Percentiles rank a stretch among this genome's conserved stretches.
Conservation (phyloP, 2,329 filamentous ascomycete genomes). For the Tolypocladium guangdongense region DNA sequence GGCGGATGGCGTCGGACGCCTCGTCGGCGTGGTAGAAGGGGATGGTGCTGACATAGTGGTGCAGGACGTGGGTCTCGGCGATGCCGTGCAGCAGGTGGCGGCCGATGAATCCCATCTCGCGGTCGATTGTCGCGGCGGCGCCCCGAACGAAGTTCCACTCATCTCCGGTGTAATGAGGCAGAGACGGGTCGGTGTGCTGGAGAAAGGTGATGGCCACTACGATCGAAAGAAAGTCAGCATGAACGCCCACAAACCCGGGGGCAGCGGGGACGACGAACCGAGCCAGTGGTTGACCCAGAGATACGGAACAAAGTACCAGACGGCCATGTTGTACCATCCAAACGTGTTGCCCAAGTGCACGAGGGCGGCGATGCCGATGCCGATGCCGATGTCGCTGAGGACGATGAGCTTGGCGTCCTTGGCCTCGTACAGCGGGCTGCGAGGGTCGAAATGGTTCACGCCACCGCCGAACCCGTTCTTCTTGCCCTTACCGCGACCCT, state of each 20-base stretch:
- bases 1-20: constrained; percentile 87
- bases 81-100: constrained; percentile 88
- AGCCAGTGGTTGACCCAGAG: constrained; percentile 99
- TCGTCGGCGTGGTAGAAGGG: constrained; percentile 96
- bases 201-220: constrained; percentile 92
- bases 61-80: constrained; percentile 93
- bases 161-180: constrained; percentile 81
- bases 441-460: constrained; percentile 91
- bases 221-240: constrained; percentile 16
- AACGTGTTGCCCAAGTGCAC: constrained; percentile 63
- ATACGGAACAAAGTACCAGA: constrained; percentile 95
- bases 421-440: constrained; percentile 81
- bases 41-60: constrained; percentile 94
- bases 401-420: constrained; percentile 82
- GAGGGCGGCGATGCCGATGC: constrained; percentile 50
- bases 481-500: constrained; percentile 92
- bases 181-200: constrained; percentile 89
- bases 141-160: constrained; percentile 91
- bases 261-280: constrained; percentile 48
- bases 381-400: constrained; percentile 74
- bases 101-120: constrained; percentile 93
- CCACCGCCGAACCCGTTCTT: constrained; percentile 66
- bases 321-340: constrained; percentile 74
- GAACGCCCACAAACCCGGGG: neutral
- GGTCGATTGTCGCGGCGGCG: constrained; percentile 90